A percentile compares a stretch with the other conserved stretches of the same genome.
These are phyloP conservation scores for Coemansia sp. DNA, from an alignment of 192 early-diverging fungal species.

Conservation along the genomic window DNA sequence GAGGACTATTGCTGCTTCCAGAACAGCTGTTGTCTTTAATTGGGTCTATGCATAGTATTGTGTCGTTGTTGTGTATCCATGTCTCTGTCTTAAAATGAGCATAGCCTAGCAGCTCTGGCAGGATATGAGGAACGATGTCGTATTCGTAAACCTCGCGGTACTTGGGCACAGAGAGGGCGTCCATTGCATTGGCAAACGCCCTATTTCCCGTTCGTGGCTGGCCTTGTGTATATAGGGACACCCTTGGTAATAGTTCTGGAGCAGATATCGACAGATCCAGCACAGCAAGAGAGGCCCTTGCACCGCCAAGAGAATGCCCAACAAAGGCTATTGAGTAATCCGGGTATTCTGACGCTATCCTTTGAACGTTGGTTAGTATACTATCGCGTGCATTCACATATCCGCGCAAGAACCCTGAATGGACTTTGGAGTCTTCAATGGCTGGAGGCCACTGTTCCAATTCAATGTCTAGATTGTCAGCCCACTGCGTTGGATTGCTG, in stretches of 20 bases:
- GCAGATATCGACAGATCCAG: slow-evolving; percentile 26
- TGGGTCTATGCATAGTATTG: slow-evolving; percentile 21
- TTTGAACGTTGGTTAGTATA: slow-evolving; percentile 16
- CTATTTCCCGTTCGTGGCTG: slow-evolving; percentile 50
- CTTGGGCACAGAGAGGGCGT: slow-evolving; percentile 19
- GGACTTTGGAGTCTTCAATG: slow-evolving; percentile 36
- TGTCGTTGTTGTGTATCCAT: slow-evolving; percentile 40
- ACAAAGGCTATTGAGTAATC: slow-evolving; percentile 38
- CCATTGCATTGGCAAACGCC: slow-evolving; percentile 35
- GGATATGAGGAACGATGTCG: slow-evolving; percentile 40
- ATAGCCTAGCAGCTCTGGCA: slow-evolving; percentile 27
- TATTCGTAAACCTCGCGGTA: slow-evolving; percentile 44
- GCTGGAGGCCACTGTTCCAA: slow-evolving; percentile 29
- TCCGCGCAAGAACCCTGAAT: slow-evolving; percentile 44
- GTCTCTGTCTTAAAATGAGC: slow-evolving; percentile 35
- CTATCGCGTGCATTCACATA: slow-evolving; percentile 26
- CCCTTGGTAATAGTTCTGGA: slow-evolving; percentile 18
- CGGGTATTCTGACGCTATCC: slow-evolving; percentile 24
- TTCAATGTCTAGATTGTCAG: slow-evolving; percentile 31
- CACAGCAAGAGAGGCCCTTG: slow-evolving; percentile 34
- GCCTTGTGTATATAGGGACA: slow-evolving; percentile 41
- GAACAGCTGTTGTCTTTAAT: slow-evolving; percentile 21
- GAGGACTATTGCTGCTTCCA: slow-evolving; percentile 3
- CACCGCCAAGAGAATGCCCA: slow-evolving; percentile 51
- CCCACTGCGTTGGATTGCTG: slow-evolving; percentile 29